These are phyloP conservation scores for Lentinula lateritia DNA, from an alignment of 768 basidiomycete species.

Conservation along the genomic window DNA sequence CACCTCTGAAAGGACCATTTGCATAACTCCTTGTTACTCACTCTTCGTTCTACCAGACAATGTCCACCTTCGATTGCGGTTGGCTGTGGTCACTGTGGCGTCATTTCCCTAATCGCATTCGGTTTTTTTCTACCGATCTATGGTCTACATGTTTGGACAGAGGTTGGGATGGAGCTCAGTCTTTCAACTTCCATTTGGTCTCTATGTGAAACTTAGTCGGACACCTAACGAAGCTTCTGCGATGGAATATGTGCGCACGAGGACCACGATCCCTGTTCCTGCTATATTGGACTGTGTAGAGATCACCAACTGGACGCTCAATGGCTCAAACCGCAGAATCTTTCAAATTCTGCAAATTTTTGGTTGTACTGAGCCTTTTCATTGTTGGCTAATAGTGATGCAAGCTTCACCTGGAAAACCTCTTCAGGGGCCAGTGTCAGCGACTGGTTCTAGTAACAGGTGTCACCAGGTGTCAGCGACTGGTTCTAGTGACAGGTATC, in stretches of 20 bases:
- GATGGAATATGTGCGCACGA: not conserved
- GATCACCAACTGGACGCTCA: too few species aligned
- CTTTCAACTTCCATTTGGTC: not conserved
- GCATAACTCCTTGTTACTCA: too few species aligned
- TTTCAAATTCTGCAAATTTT: too few species aligned
- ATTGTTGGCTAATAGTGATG: not conserved
- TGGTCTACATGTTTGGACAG: not conserved
- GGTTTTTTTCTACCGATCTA: not conserved
- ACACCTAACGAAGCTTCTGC: not conserved
- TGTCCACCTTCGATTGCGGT: too few species aligned
- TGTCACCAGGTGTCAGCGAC: too few species aligned
- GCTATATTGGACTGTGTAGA: not conserved
- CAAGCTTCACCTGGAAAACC: constrained; percentile 3
- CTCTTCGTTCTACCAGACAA: too few species aligned
- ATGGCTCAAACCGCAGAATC: not conserved
- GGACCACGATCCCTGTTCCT: constrained; percentile 2
- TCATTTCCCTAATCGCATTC: not conserved
- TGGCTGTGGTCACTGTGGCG: not conserved
- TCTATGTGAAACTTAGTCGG: not conserved
- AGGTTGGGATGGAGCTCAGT: too few species aligned
- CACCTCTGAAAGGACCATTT: too few species aligned
- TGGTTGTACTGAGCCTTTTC: not conserved
- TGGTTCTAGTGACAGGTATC: too few species aligned
- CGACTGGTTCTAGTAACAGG: too few species aligned
- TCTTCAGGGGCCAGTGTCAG: not conserved